Percentiles rank a stretch among this genome's conserved stretches.
These are phyloP conservation scores for Eucalyptus marginata DNA, from an alignment of 345 rosid species.

Conservation along the genomic window DNA sequence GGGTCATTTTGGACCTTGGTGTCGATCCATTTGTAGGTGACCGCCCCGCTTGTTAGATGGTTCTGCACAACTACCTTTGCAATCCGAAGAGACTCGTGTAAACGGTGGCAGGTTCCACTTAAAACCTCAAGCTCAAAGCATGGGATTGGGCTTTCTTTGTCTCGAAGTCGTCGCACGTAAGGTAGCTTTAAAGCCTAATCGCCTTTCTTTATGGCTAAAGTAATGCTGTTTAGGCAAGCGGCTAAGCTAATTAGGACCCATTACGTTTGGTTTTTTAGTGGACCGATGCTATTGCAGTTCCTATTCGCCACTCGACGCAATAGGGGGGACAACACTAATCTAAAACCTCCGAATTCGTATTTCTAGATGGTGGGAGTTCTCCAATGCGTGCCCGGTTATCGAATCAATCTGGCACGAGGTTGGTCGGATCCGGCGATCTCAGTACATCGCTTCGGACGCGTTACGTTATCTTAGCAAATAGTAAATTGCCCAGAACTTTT, in stretches of 20 bases:
- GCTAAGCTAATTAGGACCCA: background rate
- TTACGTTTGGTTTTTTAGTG: background rate
- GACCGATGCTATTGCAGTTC: too few species aligned
- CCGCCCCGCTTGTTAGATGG: background rate
- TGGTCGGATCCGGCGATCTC: fast-evolving
- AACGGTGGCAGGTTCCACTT: background rate
- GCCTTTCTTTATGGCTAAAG: background rate
- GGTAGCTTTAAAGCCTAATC: background rate
- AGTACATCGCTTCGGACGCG: fast-evolving
- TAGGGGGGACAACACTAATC: background rate
- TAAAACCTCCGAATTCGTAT: background rate
- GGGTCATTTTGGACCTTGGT: background rate
- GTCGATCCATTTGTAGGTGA: background rate
- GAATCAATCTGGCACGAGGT: background rate
- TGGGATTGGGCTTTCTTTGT: background rate
- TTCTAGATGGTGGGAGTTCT: background rate
- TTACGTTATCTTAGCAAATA: background rate
- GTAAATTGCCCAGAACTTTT: background rate
- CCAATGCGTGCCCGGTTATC: background rate
- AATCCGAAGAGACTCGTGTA: background rate
- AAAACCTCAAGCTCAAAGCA: background rate
- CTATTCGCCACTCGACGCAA: background rate
- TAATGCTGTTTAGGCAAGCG: background rate
- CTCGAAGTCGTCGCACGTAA: background rate
- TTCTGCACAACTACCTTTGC: background rate